Conservation (phyloP, 2,329 filamentous ascomycete genomes). For the Teratosphaeria destructans region DNA sequence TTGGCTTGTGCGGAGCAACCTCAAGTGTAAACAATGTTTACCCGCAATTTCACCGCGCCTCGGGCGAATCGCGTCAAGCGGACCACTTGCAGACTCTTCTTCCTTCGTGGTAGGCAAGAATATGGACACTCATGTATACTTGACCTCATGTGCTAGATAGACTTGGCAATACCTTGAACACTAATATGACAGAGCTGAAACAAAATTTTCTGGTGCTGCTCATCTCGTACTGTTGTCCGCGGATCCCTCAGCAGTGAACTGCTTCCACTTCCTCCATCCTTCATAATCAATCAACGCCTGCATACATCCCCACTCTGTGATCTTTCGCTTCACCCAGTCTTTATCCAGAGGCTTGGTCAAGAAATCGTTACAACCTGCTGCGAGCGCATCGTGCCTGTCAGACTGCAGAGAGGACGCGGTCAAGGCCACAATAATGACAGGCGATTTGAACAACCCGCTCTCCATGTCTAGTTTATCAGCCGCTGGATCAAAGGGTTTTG, state of each 20-base stretch:
- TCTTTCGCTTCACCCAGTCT: conserved; percentile 92
- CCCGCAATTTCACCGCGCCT: background rate
- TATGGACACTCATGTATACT: too few species aligned
- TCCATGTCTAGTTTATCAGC: conserved; percentile 60
- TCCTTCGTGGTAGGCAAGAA: too few species aligned
- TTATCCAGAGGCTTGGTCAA: conserved; percentile 95
- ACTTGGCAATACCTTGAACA: background rate
- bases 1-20: background rate
- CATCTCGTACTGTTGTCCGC: background rate
- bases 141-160: too few species aligned
- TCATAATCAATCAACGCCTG: conserved; percentile 97
- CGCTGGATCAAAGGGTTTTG: conserved; percentile 34
- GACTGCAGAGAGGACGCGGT: conserved; percentile 92
- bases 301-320: conserved; percentile 99
- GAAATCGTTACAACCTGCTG: conserved; percentile 96
- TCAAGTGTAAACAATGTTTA: background rate
- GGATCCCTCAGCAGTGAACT: conserved; percentile 44
- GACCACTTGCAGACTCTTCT: too few species aligned
- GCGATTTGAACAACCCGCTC: conserved; percentile 71
- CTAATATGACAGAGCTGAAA: background rate
- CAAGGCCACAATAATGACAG: conserved; percentile 93
- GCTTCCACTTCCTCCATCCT: conserved; percentile 96
- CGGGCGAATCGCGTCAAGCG: background rate
- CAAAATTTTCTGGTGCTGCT: background rate
- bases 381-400: conserved; percentile 87